Evolutionary conservation across 192 early-diverging fungal genomes (phyloP), one percentile per base, ranked within the genome.

Genomic region (Coemansia sp.): DNA sequence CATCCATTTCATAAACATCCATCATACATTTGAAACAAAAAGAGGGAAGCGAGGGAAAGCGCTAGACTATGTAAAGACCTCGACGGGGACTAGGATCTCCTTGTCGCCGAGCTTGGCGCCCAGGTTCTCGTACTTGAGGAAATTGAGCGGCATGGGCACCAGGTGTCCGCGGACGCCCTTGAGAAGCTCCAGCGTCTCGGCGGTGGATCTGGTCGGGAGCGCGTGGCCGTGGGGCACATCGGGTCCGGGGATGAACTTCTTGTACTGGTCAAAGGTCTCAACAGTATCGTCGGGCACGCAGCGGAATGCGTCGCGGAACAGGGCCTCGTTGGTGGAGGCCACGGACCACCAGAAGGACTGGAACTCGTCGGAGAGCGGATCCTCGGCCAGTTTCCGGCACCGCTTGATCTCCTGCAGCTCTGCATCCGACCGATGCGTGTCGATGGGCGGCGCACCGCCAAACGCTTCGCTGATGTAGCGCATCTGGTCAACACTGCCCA

Each of bases 201-300:
- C 67, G 8, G 71, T 65, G 1, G 67, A 54, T 37, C 61, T 52
- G 5, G 64, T 56, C 18, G 71, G 70, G 38, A 83, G 52, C 12
- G 77, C 69, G 49, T 79, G 84, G 19, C 84, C 80, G n/a, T 71
- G 59, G 8, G 81, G 80, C 42, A 75, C 71, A 12, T 70, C 56
- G n/a, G 66, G 71, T 2, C 82, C 72, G 3, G 84, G 76, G 13
- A 85, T 77, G 52, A 85, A 85, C 59, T 52, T 70, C 43, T 70
- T 76, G 61, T 85, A 85, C 71, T 83, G 81, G 16, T 86, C 75
- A 84, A 88, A 91, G 39, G 67, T 89, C 50, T 81, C 79, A 39
- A 91, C 84, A 0, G 91, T 91, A 56, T 95, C 89, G 64, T 96
- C 93, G 15, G 94, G 94, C 18, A 94, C 88, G 72, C 91, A 92